A percentile compares a stretch with the other conserved stretches of the same genome.
Evolutionary conservation across 441 rosid genomes (phyloP).

Genomic region (Populus trichocarpa): DNA sequence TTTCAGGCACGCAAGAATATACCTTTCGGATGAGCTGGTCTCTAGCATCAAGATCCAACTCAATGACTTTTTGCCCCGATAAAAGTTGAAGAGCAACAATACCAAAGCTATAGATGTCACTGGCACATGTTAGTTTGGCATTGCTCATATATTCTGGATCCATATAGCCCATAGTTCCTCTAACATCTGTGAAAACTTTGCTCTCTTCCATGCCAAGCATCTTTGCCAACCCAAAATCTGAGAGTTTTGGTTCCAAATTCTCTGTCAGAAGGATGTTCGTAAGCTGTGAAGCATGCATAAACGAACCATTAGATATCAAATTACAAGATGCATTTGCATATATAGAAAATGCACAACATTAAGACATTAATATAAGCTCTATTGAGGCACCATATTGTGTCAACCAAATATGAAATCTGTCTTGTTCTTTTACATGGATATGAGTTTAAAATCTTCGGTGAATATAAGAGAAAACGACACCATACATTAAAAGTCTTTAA

Average conservation of each 20-base stretch:
- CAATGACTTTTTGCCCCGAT: conserved; percentile 60
- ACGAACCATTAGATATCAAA: not conserved
- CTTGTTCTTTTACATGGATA: too few relatives aligned
- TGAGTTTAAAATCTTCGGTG: too few relatives aligned
- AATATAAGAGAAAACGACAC: too few relatives aligned
- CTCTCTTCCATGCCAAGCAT: conserved; percentile 66
- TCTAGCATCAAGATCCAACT: conserved; percentile 59
- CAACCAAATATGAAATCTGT: too few relatives aligned
- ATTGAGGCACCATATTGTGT: too few relatives aligned
- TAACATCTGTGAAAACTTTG: conserved; percentile 65
- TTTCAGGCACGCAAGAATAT: not conserved
- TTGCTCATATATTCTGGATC: conserved; percentile 72
- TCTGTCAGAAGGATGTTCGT: conserved; percentile 70
- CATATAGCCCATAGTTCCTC: conserved; percentile 76
- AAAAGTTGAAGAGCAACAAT: conserved; percentile 59
- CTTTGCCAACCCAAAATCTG: conserved; percentile 66
- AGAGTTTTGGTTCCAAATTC: conserved; percentile 53
- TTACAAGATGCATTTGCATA: too few relatives aligned
- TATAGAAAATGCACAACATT: too few relatives aligned
- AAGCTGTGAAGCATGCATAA: conserved; percentile 35
- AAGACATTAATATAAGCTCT: too few relatives aligned
- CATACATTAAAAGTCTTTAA: too few relatives aligned
- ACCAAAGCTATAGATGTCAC: conserved; percentile 67
- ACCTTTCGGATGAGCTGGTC: conserved; percentile 71
- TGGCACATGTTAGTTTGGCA: conserved; percentile 60